These are phyloP conservation scores for Solanum chilense DNA, from an alignment of 257 asterid species.

Conservation along the genomic window DNA sequence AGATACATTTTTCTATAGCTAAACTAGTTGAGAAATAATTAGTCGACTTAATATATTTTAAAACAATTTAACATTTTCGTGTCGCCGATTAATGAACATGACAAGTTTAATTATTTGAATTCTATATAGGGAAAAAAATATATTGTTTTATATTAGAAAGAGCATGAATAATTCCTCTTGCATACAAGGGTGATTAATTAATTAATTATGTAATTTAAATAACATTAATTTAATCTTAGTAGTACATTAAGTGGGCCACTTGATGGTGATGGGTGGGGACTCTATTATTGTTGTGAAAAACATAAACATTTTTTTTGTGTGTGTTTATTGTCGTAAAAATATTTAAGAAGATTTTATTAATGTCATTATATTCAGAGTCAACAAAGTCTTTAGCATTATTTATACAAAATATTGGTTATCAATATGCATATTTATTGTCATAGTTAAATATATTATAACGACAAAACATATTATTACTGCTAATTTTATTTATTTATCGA, in stretches of 20 bases:
- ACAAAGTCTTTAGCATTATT: no score
- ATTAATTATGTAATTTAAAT: not conserved
- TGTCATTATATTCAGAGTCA: no score
- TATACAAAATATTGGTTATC: no score
- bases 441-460: not conserved
- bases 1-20: not conserved
- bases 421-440: no score
- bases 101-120: not conserved
- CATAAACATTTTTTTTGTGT: not conserved
- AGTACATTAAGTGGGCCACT: not conserved
- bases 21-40: not conserved
- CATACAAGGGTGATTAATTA: not conserved
- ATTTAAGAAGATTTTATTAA: no score
- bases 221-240: not conserved
- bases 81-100: not conserved
- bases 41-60: not conserved
- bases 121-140: not conserved
- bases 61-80: not conserved
- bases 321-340: no score
- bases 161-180: not conserved
- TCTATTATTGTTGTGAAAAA: not conserved
- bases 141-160: not conserved
- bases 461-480: not conserved
- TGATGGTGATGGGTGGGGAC: not conserved
- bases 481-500: no score